Evolutionary conservation across 805 yeast species (phyloP).

Genomic region (Pichia ethanolica): DNA sequence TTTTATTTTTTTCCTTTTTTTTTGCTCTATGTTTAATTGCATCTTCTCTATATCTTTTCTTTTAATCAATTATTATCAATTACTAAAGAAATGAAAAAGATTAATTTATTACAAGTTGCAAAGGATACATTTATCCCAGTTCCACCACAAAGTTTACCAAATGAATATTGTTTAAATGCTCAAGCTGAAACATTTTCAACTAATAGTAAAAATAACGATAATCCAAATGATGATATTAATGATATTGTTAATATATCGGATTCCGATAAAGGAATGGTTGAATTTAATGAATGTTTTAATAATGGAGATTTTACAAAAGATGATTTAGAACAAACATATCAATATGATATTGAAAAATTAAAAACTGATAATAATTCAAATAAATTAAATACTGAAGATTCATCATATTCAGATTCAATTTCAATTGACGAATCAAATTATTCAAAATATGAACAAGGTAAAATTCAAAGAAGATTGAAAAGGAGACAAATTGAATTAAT

Average conservation of each 20-base stretch:
- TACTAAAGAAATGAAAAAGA: neutral
- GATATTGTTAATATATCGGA: neutral
- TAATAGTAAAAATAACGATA: neutral
- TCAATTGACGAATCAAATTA: neutral
- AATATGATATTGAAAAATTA: neutral
- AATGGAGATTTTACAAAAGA: slow-evolving; percentile 4
- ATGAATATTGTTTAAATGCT: slow-evolving; percentile 7
- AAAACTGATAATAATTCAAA: neutral
- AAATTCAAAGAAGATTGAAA: slow-evolving; percentile 30
- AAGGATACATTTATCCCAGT: slow-evolving; percentile 16
- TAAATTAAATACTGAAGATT: neutral
- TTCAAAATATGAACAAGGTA: slow-evolving; percentile 10
- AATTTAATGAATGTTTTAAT: slow-evolving; percentile 10
- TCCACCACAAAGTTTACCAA: slow-evolving; percentile 4
- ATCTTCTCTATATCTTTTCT: no score
- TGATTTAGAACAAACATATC: slow-evolving; percentile 1
- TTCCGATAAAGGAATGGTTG: neutral
- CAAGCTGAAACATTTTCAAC: slow-evolving; percentile 6
- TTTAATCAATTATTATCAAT: no score
- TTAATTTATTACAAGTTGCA: neutral
- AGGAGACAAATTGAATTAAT: slow-evolving; percentile 70
- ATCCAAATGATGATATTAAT: neutral
- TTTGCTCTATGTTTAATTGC: no score
- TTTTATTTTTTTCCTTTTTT: no score
- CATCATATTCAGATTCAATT: neutral